Conservation (phyloP, 2,329 filamentous ascomycete genomes). For the Fusarium sp. region DNA sequence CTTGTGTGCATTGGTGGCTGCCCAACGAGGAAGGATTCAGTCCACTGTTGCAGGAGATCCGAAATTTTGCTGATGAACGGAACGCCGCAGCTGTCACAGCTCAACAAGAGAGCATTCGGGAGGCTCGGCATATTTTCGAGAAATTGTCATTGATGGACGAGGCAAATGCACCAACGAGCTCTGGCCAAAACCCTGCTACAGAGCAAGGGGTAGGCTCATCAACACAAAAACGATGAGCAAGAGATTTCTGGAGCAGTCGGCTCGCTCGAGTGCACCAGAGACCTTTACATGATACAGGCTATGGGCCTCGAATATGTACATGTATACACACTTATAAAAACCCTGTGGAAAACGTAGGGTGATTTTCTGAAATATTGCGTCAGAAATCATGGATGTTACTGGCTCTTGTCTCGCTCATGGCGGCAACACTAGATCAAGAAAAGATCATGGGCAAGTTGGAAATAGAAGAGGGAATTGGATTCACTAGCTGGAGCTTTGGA, state of each 20-base stretch:
- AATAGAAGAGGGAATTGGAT: constrained; percentile 6
- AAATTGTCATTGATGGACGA: constrained; percentile 58
- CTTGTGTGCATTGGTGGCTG: constrained; percentile 87
- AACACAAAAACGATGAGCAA: not conserved
- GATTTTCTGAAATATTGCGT: too few relatives aligned
- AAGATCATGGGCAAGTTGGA: not conserved
- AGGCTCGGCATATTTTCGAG: constrained; percentile 79
- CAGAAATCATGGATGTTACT: not conserved
- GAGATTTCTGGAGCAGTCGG: not conserved
- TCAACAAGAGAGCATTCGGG: constrained; percentile 73
- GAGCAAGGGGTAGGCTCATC: not conserved
- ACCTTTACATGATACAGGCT: not conserved
- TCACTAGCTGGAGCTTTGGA: constrained; percentile 4
- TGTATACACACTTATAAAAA: not conserved
- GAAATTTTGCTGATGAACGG: constrained; percentile 83
- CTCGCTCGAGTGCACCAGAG: not conserved
- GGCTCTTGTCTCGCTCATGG: not conserved
- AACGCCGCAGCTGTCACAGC: constrained; percentile 68
- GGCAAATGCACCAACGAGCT: constrained; percentile 25
- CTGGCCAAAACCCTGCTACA: constrained; percentile 7
- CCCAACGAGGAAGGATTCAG: constrained; percentile 82
- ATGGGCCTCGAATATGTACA: not conserved
- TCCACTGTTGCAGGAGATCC: constrained; percentile 78
- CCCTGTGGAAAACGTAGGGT: too few relatives aligned
- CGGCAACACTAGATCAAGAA: not conserved